These are phyloP conservation scores for Suillus subaureus DNA, from an alignment of 768 basidiomycete genomes.

Conservation along the genomic window DNA sequence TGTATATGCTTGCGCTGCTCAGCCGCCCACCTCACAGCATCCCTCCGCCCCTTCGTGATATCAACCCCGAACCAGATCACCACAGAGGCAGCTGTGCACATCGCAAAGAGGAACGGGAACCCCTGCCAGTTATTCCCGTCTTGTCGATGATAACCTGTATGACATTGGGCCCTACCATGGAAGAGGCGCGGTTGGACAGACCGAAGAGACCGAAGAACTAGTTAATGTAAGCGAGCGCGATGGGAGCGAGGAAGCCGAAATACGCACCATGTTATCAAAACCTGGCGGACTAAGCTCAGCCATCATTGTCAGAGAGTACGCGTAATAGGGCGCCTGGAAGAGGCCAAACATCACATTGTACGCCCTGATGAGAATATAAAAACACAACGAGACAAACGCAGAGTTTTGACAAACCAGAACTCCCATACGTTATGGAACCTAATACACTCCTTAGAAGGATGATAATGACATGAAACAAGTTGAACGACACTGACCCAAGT, in stretches of 20 bases:
- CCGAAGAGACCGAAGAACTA: constrained; percentile 89
- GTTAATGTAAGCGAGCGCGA: not conserved
- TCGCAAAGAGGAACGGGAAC: constrained; percentile 80
- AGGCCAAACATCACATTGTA: constrained; percentile 81
- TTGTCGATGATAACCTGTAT: constrained; percentile 81
- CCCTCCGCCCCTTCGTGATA: constrained; percentile 59
- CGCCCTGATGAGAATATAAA: constrained; percentile 47
- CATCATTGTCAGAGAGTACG: constrained; percentile 87
- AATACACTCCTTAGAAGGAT: constrained; percentile 7
- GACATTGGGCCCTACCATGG: constrained; percentile 73
- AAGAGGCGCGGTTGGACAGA: constrained; percentile 75
- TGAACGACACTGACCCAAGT: constrained; percentile 51
- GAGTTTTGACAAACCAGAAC: constrained; percentile 62
- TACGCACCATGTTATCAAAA: constrained; percentile 76
- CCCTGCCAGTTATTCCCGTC: constrained; percentile 77
- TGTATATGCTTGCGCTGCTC: constrained; percentile 17
- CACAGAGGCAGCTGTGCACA: constrained; percentile 65
- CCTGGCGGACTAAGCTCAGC: constrained; percentile 86
- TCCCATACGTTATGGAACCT: constrained; percentile 85
- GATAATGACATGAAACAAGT: not conserved
- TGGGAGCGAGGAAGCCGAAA: not conserved
- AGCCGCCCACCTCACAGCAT: constrained; percentile 62
- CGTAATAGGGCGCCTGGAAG: constrained; percentile 87
- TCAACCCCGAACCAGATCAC: constrained; percentile 81
- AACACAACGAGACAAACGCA: not conserved